Conservation (phyloP, 176 grass and related monocot genomes). For the Cenchrus purpureus region DNA sequence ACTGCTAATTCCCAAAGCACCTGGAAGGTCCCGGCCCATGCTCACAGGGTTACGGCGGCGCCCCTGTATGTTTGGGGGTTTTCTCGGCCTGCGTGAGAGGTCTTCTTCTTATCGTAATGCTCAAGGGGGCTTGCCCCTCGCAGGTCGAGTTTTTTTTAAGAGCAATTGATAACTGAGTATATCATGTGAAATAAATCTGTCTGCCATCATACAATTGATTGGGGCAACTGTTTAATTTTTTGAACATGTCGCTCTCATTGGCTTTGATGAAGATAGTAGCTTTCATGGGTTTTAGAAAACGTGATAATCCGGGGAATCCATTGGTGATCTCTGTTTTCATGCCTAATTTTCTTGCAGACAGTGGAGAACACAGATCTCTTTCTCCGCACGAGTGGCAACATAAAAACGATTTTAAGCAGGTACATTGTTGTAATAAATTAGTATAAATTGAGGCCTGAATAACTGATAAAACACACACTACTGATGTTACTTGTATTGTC, state of each 20-base stretch:
- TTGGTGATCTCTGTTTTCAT: conserved; percentile 25
- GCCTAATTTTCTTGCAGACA: conserved; percentile 59
- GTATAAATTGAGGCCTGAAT: not conserved
- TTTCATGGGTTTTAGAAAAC: not conserved
- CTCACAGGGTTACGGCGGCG: too few relatives aligned
- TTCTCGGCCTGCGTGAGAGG: too few relatives aligned
- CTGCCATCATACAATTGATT: conserved; percentile 3
- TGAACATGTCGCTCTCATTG: conserved; percentile 41
- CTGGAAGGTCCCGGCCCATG: too few relatives aligned
- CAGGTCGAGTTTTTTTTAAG: too few relatives aligned
- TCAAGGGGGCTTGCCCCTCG: too few relatives aligned
- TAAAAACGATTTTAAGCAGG: conserved; percentile 84
- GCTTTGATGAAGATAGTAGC: not conserved
- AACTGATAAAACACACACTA: not conserved
- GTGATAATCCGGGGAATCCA: not conserved
- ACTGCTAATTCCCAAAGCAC: too few relatives aligned
- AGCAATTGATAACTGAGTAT: not conserved
- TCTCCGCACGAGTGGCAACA: conserved; percentile 69
- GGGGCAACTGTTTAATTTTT: not conserved
- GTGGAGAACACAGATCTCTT: conserved; percentile 64
- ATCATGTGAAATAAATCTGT: conserved; percentile 9
- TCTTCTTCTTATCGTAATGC: too few relatives aligned
- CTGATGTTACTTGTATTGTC: not conserved
- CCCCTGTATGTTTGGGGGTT: too few relatives aligned
- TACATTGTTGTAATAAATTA: conserved; percentile 25